Evolutionary conservation across 2,329 filamentous ascomycete species (phyloP).

Genomic region (Pleurostoma richardsiae): DNA sequence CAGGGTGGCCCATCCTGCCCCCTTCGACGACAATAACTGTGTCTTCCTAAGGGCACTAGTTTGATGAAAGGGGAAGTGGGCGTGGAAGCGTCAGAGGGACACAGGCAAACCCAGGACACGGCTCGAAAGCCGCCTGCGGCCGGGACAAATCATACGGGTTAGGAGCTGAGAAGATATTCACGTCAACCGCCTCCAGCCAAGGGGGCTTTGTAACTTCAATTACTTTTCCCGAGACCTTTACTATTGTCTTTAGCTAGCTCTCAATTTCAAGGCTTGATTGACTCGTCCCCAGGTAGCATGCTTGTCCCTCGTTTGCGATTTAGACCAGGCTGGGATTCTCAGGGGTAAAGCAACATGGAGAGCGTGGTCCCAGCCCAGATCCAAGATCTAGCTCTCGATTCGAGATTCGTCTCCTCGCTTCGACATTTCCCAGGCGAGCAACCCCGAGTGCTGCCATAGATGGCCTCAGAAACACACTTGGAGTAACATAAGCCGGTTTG

Average conservation of each 20-base stretch:
- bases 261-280: slow-evolving; percentile 17
- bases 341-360: too few species aligned
- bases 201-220: not conserved
- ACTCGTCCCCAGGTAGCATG: slow-evolving; percentile 8
- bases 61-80: not conserved
- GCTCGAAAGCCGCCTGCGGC: not conserved
- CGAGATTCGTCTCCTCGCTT: too few species aligned
- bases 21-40: slow-evolving; percentile 10
- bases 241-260: not conserved
- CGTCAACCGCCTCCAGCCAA: not conserved
- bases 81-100: too few species aligned
- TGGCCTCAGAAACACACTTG: too few species aligned
- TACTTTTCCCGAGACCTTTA: not conserved
- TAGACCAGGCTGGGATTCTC: too few species aligned
- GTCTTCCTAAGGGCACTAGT: slow-evolving; percentile 7
- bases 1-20: slow-evolving; percentile 15
- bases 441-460: too few species aligned
- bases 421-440: too few species aligned
- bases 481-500: too few species aligned
- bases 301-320: too few species aligned
- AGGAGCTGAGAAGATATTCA: slow-evolving; percentile 1
- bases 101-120: too few species aligned
- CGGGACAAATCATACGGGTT: slow-evolving; percentile 1
- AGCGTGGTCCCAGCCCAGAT: too few species aligned
- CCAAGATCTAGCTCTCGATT: too few species aligned